Evolutionary conservation across 805 yeast species (phyloP), one percentile per base, ranked within the genome.

Genomic region (Cyberlindnera euphorbiiphila): DNA sequence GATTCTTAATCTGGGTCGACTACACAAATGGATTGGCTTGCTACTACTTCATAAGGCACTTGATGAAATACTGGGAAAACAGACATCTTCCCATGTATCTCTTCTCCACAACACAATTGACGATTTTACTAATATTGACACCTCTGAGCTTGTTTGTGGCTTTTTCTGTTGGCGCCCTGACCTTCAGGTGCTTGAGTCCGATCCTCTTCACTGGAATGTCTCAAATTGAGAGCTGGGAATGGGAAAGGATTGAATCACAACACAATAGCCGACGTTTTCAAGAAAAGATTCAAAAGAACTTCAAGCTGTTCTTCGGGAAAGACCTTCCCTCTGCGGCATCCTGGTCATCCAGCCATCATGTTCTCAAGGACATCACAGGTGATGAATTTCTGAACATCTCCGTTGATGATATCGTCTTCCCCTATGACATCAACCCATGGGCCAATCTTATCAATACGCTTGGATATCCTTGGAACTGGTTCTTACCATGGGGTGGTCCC

Each of bases 201-300:
- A 64, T 77, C 44, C 45, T 72, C 1, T 56, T 74, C 34, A 61
- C 67, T 20, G 96, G 96, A 18, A 81, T 75, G 73, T 80, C 97
- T 1, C 95, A 86, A 56, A 89, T 91, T 36, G 98, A 91, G 62
- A 66, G 72, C 3, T 91, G 98, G 98, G 98, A 91, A 53, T 59
- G 68, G 59, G 98, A 93, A 47, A 71, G 98, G 48, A 67, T 86
- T 2, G 87, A 78, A 36, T 64, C 78, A 4, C 83, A 83, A 45
- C 73, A 78, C 41, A 68, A 74, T 36, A 69, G 73, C 2, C 76
- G 70, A 29, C 61, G 72, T 32, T 62, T 84, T 39, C 81, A 77
- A 76, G 52, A 44, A 27, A 71, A 61, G 49, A 68, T 75, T 19
- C 61, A 67, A 38, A 51, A 52, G 34, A 78, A 72, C 47, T 77